phyloP scores from a whole-genome alignment of 1,139 yeast species.

The Debaryomyces subglobosus region DNA sequence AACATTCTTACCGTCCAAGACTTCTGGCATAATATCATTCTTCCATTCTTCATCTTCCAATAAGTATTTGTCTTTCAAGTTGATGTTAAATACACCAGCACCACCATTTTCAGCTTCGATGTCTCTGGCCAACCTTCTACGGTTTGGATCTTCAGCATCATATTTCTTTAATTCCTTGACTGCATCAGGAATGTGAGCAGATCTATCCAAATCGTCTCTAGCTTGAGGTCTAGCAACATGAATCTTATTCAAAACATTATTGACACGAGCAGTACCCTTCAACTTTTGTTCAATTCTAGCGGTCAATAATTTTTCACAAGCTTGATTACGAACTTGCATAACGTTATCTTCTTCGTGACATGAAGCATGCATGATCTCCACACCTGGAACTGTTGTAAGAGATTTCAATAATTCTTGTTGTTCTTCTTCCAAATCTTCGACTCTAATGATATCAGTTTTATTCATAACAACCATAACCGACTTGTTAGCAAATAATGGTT shows the following conservation, averaged over 20 bases:
- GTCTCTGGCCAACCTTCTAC: slow-evolving; percentile 83
- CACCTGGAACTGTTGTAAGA: slow-evolving; percentile 68
- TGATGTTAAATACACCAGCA: slow-evolving; percentile 95
- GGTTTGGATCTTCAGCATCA: slow-evolving; percentile 78
- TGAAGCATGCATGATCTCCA: slow-evolving; percentile 90
- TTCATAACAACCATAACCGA: slow-evolving; percentile 94
- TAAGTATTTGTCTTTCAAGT: slow-evolving; percentile 87
- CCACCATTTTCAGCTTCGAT: slow-evolving; percentile 96
- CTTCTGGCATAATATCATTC: slow-evolving; percentile 95
- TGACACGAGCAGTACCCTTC: slow-evolving; percentile 89
- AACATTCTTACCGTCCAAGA: slow-evolving; percentile 93
- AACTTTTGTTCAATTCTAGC: slow-evolving; percentile 96
- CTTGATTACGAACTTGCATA: slow-evolving; percentile 94
- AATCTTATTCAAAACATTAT: slow-evolving; percentile 88
- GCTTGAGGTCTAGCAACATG: slow-evolving; percentile 90
- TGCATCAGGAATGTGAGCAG: slow-evolving; percentile 81
- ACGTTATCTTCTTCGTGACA: slow-evolving; percentile 95
- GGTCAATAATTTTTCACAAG: slow-evolving; percentile 93
- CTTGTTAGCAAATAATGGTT: slow-evolving; percentile 95
- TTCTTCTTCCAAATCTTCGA: slow-evolving; percentile 80
- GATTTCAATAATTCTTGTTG: slow-evolving; percentile 72
- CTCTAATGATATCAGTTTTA: slow-evolving; percentile 86
- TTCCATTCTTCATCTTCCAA: slow-evolving; percentile 98
- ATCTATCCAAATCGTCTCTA: slow-evolving; percentile 83
- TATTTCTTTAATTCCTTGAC: slow-evolving; percentile 62